phyloP scores from a whole-genome alignment of 331 rosid genomes.

The Pyracantha coccinea region DNA sequence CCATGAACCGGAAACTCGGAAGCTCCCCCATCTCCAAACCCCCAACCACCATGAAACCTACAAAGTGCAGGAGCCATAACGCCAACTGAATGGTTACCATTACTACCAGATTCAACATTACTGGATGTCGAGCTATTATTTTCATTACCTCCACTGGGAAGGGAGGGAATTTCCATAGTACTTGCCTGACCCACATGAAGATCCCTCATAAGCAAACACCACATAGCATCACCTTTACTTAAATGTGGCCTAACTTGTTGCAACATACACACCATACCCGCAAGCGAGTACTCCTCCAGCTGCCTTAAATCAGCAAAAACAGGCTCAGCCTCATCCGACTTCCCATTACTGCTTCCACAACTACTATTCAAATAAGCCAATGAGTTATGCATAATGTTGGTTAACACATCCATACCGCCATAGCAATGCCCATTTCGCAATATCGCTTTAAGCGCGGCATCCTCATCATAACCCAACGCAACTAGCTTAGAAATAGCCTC shows the following conservation, averaged over 20 bases:
- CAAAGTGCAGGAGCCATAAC: conserved; percentile 51
- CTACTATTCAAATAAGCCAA: conserved; percentile 55
- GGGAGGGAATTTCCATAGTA: conserved; percentile 61
- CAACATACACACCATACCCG: conserved; percentile 80
- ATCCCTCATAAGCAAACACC: conserved; percentile 96
- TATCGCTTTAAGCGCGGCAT: conserved; percentile 54
- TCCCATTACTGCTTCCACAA: conserved; percentile 28
- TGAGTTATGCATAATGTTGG: conserved; percentile 70
- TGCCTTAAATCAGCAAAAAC: conserved; percentile 72
- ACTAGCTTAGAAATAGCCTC: conserved; percentile 80
- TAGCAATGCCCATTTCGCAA: conserved; percentile 77
- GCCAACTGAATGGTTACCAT: conserved; percentile 38
- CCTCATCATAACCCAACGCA: conserved; percentile 71
- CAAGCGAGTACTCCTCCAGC: conserved; percentile 73
- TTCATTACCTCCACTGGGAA: conserved; percentile 28
- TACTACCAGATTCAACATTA: conserved; percentile 24
- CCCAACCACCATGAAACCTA: conserved; percentile 92
- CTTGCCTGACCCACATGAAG: conserved; percentile 90
- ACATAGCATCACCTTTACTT: conserved; percentile 93
- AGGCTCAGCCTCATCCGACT: conserved; percentile 50
- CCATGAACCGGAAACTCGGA: conserved; percentile 50
- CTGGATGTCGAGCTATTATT: conserved; percentile 4
- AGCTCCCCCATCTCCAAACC: conserved; percentile 65
- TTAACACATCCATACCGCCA: conserved; percentile 74
- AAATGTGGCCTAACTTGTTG: conserved; percentile 75